A percentile compares a stretch with the other conserved stretches of the same genome.
Evolutionary conservation across 2,329 filamentous ascomycete genomes (phyloP).

Genomic region (Stachybotrys elegans): DNA sequence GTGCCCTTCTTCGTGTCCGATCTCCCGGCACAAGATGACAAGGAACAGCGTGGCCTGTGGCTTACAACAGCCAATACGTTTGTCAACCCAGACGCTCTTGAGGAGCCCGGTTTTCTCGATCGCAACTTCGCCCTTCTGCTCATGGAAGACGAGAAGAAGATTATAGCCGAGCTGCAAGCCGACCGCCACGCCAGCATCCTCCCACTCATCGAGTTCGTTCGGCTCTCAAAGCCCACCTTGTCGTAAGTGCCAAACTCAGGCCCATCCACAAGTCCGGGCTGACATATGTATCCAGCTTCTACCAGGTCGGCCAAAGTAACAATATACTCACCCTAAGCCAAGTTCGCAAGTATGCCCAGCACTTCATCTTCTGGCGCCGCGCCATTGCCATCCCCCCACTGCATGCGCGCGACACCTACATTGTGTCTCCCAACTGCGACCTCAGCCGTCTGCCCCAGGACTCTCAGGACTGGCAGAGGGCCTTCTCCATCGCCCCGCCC

Average conservation of each 20-base stretch:
- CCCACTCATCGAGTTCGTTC: conserved; percentile 76
- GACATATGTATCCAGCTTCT: conserved; percentile 36
- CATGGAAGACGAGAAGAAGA: conserved; percentile 73
- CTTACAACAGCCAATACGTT: conserved; percentile 81
- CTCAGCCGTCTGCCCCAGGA: conserved; percentile 65
- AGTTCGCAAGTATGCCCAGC: conserved; percentile 81
- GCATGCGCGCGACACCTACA: conserved; percentile 84
- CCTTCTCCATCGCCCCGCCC: conserved; percentile 78
- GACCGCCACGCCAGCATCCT: conserved; percentile 72
- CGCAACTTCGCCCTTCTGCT: conserved; percentile 85
- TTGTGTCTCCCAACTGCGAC: conserved; percentile 86
- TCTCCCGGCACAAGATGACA: conserved; percentile 63
- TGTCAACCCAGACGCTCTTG: conserved; percentile 60
- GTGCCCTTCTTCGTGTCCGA: conserved; percentile 66
- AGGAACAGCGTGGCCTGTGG: conserved; percentile 71
- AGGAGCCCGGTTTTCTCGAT: conserved; percentile 66
- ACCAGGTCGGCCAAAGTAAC: conserved; percentile 66
- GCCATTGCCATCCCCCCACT: conserved; percentile 88
- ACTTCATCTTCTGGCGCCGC: conserved; percentile 93
- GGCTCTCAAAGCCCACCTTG: conserved; percentile 64
- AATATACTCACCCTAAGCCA: conserved; percentile 73
- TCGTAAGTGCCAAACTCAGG: conserved; percentile 40
- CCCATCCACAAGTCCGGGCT: background rate
- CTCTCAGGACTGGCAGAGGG: conserved; percentile 64
- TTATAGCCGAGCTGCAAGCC: conserved; percentile 67